Percentiles rank a stretch among this genome's conserved stretches.
phyloP scores from a whole-genome alignment of 2,329 filamentous ascomycete genomes.

The Cytospora piceae region DNA sequence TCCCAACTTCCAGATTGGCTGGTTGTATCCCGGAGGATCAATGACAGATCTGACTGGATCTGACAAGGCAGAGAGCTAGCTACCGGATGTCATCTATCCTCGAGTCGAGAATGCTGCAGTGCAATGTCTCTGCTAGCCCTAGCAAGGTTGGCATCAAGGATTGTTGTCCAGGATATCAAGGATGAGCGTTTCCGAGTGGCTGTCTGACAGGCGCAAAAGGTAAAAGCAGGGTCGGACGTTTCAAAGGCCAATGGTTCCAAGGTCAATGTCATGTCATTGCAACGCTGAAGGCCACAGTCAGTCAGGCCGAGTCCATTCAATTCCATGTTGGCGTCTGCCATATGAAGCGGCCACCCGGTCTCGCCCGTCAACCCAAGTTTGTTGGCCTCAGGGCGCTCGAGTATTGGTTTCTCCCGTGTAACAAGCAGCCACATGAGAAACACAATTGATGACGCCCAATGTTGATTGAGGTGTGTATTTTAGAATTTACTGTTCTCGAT shows the following conservation, averaged over 20 bases:
- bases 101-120: too few species aligned
- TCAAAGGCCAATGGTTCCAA: conserved; percentile 1
- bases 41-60: background rate
- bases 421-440: background rate
- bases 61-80: too few species aligned
- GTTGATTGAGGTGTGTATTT: too few species aligned
- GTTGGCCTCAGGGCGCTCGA: background rate
- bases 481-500: too few species aligned
- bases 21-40: background rate
- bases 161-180: too few species aligned
- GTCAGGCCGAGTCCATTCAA: background rate
- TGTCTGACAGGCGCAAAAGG: conserved; percentile 13
- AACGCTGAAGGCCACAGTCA: too few species aligned
- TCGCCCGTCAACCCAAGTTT: background rate
- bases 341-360: conserved; percentile 3
- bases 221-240: conserved; percentile 6
- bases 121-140: too few species aligned
- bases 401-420: background rate
- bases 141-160: too few species aligned
- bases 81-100: too few species aligned
- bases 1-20: background rate
- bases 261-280: background rate
- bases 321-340: background rate
- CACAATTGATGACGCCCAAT: background rate
- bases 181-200: conserved; percentile 6